These are phyloP conservation scores for Phytophthora nicotianae DNA, from an alignment of 352 stramenopile genomes.

Conservation along the genomic window DNA sequence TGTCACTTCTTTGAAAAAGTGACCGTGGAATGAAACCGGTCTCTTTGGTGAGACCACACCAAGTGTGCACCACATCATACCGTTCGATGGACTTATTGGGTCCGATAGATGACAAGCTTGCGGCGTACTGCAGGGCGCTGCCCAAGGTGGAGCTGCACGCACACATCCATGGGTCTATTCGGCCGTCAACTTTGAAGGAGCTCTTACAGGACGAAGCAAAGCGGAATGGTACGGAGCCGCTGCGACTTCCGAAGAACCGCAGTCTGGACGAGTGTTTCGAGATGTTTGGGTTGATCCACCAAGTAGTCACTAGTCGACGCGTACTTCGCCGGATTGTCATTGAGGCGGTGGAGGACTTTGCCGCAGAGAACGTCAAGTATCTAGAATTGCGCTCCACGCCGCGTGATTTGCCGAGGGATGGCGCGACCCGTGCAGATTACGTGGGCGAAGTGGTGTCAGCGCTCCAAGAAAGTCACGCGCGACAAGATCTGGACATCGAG, in stretches of 20 bases:
- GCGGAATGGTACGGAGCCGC: constrained; percentile 29
- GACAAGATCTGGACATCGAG: constrained; percentile 64
- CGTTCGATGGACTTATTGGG: constrained; percentile 24
- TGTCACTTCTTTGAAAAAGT: constrained; percentile 20
- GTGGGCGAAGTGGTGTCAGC: constrained; percentile 70
- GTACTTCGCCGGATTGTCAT: constrained; percentile 71
- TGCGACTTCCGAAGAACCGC: constrained; percentile 47
- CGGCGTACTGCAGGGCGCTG: constrained; percentile 58
- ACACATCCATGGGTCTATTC: constrained; percentile 88
- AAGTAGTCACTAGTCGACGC: constrained; percentile 72
- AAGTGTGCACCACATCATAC: constrained; percentile 17
- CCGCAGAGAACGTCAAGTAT: constrained; percentile 79
- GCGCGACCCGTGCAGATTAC: constrained; percentile 66
- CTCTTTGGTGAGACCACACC: constrained; percentile 17
- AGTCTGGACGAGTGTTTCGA: constrained; percentile 88
- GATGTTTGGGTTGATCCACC: constrained; percentile 88
- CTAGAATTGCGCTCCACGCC: constrained; percentile 87
- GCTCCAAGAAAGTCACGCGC: constrained; percentile 66
- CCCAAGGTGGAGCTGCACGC: constrained; percentile 89
- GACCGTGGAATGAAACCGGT: not conserved
- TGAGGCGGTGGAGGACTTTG: constrained; percentile 88
- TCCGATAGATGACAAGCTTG: constrained; percentile 23
- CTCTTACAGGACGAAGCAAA: constrained; percentile 59
- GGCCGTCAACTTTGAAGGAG: constrained; percentile 65
- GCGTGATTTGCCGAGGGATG: constrained; percentile 57